Base-by-base conservation (phyloP, 2,329 filamentous ascomycete species). In the Calonectria pseudoreteaudii region DNA sequence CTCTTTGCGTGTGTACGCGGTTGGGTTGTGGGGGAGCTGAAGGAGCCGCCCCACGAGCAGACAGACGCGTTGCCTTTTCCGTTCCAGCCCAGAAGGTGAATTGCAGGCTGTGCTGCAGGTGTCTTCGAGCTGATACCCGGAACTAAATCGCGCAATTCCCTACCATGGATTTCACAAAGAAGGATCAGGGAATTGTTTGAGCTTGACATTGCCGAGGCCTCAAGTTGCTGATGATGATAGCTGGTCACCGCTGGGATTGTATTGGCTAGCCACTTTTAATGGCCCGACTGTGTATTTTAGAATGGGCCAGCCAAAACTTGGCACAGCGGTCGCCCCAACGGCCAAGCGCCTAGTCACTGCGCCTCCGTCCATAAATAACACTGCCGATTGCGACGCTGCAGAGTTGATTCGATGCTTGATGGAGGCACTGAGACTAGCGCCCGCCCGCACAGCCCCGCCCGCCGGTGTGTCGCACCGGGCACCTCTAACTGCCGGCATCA, bases 341-440 rank as follows among this genome's bases (percentile, higher is more conserved):
- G 16, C 34, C 30, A 41, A 11, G 56, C 56, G 56, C 23, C 56
- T 20, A 11, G 13, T 2, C 9, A 20, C 56, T 62, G 56, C 56
- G 56, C 56, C 56, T 23, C 56, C 6, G 4, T 36, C 53, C 53
- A 58, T 58, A 58, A 62, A 62, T 41, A 62, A 38, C 36, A 62
- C 34, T 62, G 56, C 56, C 56, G 34, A 13, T 16, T 41, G 56
- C n/a, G 23, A 62, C 56, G 6, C 56, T 41, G 56, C 3, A 28
- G 34, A 62, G n/a, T 62, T 41, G 56, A 62, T 62, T 60, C n/a
- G 56, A 60, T 26, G 56, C 31, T 60, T 28, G 56, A 41, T 41
- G 20, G 56, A 62, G n/a, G 56, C 56, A 41, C 26, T 20, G n/a
- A 7, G 4, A 28, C 34, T 41, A 41, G 56, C 23, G 56, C 34